These are phyloP conservation scores for Xanthoceras sorbifolium DNA, from an alignment of 345 rosid species.

Conservation along the genomic window DNA sequence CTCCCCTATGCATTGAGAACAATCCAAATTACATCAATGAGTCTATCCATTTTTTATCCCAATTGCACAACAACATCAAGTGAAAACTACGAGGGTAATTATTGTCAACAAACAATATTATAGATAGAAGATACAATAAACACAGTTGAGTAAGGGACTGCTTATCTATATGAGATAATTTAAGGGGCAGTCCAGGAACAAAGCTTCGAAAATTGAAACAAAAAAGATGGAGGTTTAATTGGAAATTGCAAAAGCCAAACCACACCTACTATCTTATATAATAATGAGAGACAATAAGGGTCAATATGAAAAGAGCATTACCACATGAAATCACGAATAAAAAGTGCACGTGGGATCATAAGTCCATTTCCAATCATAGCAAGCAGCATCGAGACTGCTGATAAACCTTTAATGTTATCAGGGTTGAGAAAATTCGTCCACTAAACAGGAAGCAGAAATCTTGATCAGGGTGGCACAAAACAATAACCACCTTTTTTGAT, in stretches of 20 bases:
- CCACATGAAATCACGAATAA: constrained; percentile 96
- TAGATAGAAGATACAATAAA: neutral
- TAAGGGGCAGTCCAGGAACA: neutral
- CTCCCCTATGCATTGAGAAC: neutral
- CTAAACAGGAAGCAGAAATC: constrained; percentile 41
- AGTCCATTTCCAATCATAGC: constrained; percentile 93
- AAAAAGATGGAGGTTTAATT: neutral
- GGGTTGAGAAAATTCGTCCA: constrained; percentile 91
- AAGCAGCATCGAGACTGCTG: constrained; percentile 82
- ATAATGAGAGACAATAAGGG: neutral
- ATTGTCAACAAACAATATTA: neutral
- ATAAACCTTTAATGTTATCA: constrained; percentile 81
- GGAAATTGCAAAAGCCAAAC: neutral
- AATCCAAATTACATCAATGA: neutral
- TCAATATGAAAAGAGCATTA: constrained; percentile 33
- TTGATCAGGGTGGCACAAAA: constrained; percentile 23
- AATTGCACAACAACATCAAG: neutral
- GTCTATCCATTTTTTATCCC: neutral
- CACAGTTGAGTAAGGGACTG: neutral
- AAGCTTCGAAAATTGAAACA: neutral
- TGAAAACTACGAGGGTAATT: neutral
- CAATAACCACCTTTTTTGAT: neutral
- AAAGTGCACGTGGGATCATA: constrained; percentile 88
- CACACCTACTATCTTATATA: neutral
- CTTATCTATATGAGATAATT: neutral